Evolutionary conservation across 2,329 filamentous ascomycete species (phyloP).

Genomic region (Fusarium sp.): DNA sequence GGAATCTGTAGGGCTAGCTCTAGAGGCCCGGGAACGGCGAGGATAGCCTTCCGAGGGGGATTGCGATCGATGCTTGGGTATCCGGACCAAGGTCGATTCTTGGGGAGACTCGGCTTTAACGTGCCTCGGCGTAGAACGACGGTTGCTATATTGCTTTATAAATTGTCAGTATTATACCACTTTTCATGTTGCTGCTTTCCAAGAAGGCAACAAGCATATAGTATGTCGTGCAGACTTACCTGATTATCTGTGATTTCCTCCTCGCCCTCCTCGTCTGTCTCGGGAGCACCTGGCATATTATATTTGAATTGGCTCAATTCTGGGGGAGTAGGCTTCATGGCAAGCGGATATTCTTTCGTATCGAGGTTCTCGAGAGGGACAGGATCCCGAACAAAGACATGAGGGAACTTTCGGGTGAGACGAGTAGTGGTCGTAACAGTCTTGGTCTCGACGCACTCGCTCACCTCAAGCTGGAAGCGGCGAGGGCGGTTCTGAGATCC

Average conservation of each 20-base stretch:
- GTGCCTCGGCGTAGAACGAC: conserved; percentile 46
- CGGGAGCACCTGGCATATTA: conserved; percentile 62
- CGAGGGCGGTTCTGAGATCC: conserved; percentile 52
- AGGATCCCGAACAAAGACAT: conserved; percentile 82
- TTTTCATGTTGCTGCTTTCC: not conserved
- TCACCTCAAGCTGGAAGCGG: conserved; percentile 69
- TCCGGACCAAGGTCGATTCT: conserved; percentile 47
- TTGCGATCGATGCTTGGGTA: conserved; percentile 50
- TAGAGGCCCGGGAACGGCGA: conserved; percentile 50
- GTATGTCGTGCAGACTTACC: conserved; percentile 36
- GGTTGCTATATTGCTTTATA: conserved; percentile 37
- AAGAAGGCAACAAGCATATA: not conserved
- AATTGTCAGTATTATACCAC: conserved; percentile 14
- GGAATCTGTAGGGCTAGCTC: conserved; percentile 51
- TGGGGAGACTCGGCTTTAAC: conserved; percentile 49
- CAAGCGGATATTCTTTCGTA: conserved; percentile 90
- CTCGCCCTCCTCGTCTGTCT: conserved; percentile 47
- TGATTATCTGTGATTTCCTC: conserved; percentile 34
- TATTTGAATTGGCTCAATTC: conserved; percentile 84
- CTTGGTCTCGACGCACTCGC: conserved; percentile 76
- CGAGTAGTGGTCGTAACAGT: conserved; percentile 92
- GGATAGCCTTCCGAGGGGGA: conserved; percentile 54
- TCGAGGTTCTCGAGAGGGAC: conserved; percentile 80
- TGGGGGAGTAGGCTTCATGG: conserved; percentile 83
- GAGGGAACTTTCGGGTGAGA: conserved; percentile 85